These are phyloP conservation scores for Talaromyces sp. DNA, from an alignment of 2,329 filamentous ascomycete species.

Conservation along the genomic window DNA sequence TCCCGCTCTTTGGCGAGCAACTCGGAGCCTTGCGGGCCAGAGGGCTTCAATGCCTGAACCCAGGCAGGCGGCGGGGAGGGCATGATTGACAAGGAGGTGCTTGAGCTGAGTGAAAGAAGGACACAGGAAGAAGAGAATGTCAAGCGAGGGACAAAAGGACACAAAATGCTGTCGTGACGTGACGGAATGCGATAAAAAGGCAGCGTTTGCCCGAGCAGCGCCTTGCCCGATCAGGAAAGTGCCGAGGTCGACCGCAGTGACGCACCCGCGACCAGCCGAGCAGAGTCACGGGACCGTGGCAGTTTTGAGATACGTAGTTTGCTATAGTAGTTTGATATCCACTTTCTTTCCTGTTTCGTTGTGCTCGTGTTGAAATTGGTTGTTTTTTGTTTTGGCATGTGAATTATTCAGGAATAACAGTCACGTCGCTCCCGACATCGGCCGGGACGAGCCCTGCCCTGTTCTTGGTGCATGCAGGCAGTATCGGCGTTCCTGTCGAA, in stretches of 20 bases:
- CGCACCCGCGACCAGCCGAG: neutral
- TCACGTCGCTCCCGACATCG: neutral
- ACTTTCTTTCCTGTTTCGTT: neutral
- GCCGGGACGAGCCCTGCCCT: neutral
- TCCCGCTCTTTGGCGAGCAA: slow-evolving; percentile 63
- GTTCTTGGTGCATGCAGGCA: neutral
- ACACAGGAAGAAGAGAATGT: neutral
- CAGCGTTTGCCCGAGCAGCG: neutral
- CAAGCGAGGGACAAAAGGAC: neutral
- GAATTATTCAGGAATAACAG: neutral
- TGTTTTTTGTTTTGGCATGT: neutral
- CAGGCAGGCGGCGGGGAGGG: slow-evolving; percentile 49
- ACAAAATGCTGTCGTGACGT: neutral
- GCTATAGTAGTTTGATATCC: neutral
- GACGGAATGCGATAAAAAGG: neutral
- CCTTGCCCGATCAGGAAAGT: neutral
- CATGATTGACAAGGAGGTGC: slow-evolving; percentile 22
- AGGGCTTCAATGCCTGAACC: slow-evolving; percentile 62
- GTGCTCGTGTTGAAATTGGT: neutral
- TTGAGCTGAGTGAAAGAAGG: neutral
- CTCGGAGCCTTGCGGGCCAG: slow-evolving; percentile 62
- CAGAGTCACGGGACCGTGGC: neutral
- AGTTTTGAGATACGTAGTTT: no score
- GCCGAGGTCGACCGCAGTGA: neutral
- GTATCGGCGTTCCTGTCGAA: neutral